Conservation (phyloP, 768 basidiomycete species). For the Leucosporidium scottii region DNA sequence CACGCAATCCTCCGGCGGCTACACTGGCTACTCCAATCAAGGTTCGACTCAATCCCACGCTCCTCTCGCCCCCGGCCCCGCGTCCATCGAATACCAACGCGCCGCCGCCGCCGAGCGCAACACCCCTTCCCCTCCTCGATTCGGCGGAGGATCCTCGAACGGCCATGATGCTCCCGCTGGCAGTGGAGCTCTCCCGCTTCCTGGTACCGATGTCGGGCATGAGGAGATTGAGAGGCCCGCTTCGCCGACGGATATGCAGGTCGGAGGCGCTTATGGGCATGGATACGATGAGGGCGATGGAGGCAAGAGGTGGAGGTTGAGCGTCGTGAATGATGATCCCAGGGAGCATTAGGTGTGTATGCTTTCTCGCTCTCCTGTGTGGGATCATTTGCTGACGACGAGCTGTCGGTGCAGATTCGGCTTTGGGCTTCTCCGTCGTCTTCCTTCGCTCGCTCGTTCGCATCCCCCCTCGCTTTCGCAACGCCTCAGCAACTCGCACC, state of each 20-base stretch:
- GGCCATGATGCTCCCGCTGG: neutral
- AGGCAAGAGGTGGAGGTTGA: slow-evolving; percentile 24
- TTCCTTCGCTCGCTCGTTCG: too few species aligned
- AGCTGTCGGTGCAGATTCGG: too few species aligned
- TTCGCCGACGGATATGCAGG: slow-evolving; percentile 31
- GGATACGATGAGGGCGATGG: slow-evolving; percentile 30
- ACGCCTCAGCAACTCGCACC: too few species aligned
- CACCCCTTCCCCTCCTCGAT: slow-evolving; percentile 28
- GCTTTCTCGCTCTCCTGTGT: too few species aligned
- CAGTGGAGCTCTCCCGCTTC: neutral
- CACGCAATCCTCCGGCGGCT: neutral
- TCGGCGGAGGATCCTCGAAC: slow-evolving; percentile 13
- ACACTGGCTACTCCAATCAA: slow-evolving; percentile 14
- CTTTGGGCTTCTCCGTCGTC: too few species aligned
- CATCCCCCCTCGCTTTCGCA: too few species aligned
- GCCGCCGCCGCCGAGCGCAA: slow-evolving; percentile 6
- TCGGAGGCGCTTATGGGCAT: slow-evolving; percentile 27
- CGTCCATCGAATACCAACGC: slow-evolving; percentile 19
- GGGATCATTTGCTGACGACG: too few species aligned
- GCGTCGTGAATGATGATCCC: slow-evolving; percentile 30
- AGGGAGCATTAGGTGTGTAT: neutral
- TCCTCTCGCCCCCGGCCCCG: slow-evolving; percentile 13
- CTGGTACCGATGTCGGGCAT: neutral
- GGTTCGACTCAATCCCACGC: slow-evolving; percentile 23
- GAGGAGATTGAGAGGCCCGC: slow-evolving; percentile 4